phyloP scores from a whole-genome alignment of 108 stramenopile genomes.

The Hondaea fermentalgiana region DNA sequence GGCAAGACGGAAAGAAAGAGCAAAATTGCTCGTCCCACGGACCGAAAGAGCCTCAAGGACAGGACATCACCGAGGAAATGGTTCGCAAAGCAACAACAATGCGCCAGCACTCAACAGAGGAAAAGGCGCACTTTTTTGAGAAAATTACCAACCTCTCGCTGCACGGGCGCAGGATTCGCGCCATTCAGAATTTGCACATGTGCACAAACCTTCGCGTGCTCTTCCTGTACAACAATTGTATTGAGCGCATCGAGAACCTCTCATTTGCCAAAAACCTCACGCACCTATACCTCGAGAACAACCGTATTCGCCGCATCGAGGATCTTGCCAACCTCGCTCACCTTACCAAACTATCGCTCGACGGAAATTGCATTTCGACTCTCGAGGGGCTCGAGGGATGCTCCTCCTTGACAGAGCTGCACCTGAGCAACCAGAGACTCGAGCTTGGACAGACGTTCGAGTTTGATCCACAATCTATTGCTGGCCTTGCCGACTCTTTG shows the following conservation, averaged over 20 bases:
- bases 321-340: neutral
- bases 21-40: too few relatives aligned
- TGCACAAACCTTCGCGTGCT: neutral
- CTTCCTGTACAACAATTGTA: neutral
- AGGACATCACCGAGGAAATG: neutral
- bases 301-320: neutral
- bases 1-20: too few relatives aligned
- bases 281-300: neutral
- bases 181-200: neutral
- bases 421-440: neutral
- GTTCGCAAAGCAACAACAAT: slow-evolving; percentile 9
- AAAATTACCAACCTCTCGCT: slow-evolving; percentile 1
- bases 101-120: neutral
- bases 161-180: neutral
- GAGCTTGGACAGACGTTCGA: neutral
- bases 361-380: neutral
- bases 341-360: neutral
- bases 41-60: neutral
- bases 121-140: neutral
- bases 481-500: neutral
- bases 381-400: neutral
- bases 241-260: neutral
- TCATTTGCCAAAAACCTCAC: neutral
- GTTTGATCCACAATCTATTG: neutral
- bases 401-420: neutral